Percentiles rank a stretch among this genome's conserved stretches.
Evolutionary conservation across 352 stramenopile genomes (phyloP).

Genomic region (Phytopythium cucurbitacearum): DNA sequence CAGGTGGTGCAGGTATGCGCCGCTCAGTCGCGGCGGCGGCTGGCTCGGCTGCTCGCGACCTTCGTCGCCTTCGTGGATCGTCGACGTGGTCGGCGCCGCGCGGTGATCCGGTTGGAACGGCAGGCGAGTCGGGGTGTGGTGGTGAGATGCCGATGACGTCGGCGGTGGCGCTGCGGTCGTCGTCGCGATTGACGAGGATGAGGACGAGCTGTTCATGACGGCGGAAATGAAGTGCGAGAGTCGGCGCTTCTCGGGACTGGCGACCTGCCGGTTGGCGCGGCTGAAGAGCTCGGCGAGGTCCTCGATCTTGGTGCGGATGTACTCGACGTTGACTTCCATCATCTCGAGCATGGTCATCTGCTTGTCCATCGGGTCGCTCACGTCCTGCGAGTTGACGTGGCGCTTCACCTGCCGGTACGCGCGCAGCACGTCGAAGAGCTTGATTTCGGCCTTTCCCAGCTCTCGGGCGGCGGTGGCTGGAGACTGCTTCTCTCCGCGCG

Average conservation of each 20-base stretch:
- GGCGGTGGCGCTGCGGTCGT: slow-evolving; percentile 1
- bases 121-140: slow-evolving; percentile 3
- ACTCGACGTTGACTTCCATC: slow-evolving; percentile 84
- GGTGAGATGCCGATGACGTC: neutral
- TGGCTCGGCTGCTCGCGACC: neutral
- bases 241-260: slow-evolving; percentile 11
- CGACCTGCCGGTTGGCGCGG: slow-evolving; percentile 13
- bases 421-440: slow-evolving; percentile 54
- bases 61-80: slow-evolving; percentile 12
- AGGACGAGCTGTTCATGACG: slow-evolving; percentile 6
- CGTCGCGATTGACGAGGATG: neutral
- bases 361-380: slow-evolving; percentile 74
- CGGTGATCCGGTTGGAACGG: slow-evolving; percentile 8
- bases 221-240: slow-evolving; percentile 11
- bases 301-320: slow-evolving; percentile 78
- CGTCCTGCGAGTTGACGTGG: slow-evolving; percentile 55
- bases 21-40: neutral
- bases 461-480: neutral
- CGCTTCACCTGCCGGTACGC: slow-evolving; percentile 58
- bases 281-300: slow-evolving; percentile 40
- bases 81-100: slow-evolving; percentile 9
- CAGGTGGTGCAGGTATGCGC: neutral
- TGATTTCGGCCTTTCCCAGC: slow-evolving; percentile 39
- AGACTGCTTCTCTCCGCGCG: no score
- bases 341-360: slow-evolving; percentile 85